phyloP scores from a whole-genome alignment of 495 filamentous ascomycete species.

The Neurospora sp. region DNA sequence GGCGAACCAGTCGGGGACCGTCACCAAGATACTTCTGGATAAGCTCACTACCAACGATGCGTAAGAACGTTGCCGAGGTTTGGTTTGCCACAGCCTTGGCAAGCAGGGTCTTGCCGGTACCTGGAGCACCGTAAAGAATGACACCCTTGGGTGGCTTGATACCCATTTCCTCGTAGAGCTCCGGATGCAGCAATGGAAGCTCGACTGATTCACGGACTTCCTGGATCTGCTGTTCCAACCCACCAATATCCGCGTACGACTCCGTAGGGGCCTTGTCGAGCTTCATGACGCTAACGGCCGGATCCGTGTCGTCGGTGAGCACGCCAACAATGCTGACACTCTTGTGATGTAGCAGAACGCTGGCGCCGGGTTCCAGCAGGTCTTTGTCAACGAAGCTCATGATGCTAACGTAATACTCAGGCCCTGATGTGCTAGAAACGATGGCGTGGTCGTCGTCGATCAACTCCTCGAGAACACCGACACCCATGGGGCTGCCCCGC shows the following conservation, averaged over 20 bases:
- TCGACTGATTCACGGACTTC: constrained; percentile 97
- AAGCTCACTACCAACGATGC: constrained; percentile 94
- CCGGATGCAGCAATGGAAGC: constrained; percentile 87
- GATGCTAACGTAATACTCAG: constrained; percentile 99
- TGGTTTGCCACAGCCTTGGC: constrained; percentile 99
- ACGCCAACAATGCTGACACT: constrained; percentile 96
- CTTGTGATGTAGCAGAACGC: constrained; percentile 94
- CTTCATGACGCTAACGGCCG: constrained; percentile 97
- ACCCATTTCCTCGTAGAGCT: constrained; percentile 99
- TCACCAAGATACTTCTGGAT: constrained; percentile 99
- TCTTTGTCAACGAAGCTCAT: constrained; percentile 99
- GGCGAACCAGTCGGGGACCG: constrained; percentile 84
- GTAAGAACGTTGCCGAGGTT: constrained; percentile 94
- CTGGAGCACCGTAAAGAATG: constrained; percentile 94
- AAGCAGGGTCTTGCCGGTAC: constrained; percentile 94
- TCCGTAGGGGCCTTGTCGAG: constrained; percentile 98
- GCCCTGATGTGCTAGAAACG: constrained; percentile 92
- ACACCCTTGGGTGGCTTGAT: constrained; percentile 99
- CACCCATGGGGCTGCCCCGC: constrained; percentile 97
- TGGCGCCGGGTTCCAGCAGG: constrained; percentile 89
- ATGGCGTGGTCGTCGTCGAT: constrained; percentile 99
- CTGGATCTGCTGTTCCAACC: constrained; percentile 89
- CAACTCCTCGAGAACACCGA: constrained; percentile 95
- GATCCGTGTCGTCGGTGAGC: constrained; percentile 92
- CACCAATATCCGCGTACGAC: constrained; percentile 97